These are phyloP conservation scores for Pleurotus cornucopiae DNA, from an alignment of 768 basidiomycete genomes.

Conservation along the genomic window DNA sequence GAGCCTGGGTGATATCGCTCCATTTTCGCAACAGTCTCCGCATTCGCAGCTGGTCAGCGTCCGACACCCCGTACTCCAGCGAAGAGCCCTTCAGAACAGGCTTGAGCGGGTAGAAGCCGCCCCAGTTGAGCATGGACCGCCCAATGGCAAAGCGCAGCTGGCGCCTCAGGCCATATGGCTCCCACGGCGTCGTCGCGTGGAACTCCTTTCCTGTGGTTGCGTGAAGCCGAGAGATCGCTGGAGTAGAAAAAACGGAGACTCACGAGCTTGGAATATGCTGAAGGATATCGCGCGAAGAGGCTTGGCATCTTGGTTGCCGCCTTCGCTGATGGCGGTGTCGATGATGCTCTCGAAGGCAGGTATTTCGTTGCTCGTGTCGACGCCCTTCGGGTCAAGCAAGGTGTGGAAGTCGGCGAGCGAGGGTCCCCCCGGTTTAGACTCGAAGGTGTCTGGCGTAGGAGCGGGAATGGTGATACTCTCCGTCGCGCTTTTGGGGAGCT, in stretches of 20 bases:
- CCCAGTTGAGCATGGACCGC: slow-evolving; percentile 11
- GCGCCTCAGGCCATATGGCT: neutral
- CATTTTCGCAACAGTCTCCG: slow-evolving; percentile 7
- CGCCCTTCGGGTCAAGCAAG: neutral
- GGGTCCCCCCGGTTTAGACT: neutral
- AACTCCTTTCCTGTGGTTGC: neutral
- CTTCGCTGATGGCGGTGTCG: slow-evolving; percentile 19
- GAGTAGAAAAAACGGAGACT: neutral
- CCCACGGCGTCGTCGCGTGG: neutral
- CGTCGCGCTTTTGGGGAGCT: slow-evolving; percentile 24
- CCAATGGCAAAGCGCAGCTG: neutral
- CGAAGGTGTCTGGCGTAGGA: slow-evolving; percentile 12
- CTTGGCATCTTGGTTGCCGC: slow-evolving; percentile 3
- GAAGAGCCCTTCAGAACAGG: neutral
- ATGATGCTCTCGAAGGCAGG: slow-evolving; percentile 1
- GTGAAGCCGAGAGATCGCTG: neutral
- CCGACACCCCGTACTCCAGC: neutral
- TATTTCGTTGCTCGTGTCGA: neutral
- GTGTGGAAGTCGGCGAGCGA: neutral
- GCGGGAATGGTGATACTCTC: slow-evolving; percentile 23
- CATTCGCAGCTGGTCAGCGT: slow-evolving; percentile 6
- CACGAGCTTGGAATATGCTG: slow-evolving; percentile 9
- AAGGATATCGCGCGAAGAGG: slow-evolving; percentile 4
- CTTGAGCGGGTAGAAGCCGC: slow-evolving; percentile 9
- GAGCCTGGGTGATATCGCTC: slow-evolving; percentile 8